Conservation (phyloP, 345 rosid species). For the Pugionium cornutum region DNA sequence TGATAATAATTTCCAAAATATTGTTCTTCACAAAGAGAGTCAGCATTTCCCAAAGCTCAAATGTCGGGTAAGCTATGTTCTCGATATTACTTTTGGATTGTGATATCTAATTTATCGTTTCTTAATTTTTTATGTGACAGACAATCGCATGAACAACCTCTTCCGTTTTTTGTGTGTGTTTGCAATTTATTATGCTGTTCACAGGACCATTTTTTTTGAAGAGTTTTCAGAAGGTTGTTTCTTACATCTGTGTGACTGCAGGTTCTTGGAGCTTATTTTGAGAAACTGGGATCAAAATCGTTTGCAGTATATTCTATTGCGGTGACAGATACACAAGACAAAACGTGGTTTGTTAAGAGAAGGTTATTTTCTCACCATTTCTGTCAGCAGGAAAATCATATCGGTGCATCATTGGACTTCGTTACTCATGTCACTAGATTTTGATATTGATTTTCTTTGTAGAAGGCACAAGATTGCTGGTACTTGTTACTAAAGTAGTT, state of each 20-base stretch:
- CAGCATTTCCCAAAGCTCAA: slow-evolving; percentile 58
- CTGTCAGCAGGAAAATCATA: slow-evolving; percentile 18
- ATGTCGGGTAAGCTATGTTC: slow-evolving; percentile 68
- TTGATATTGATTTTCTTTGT: slow-evolving; percentile 15
- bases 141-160: slow-evolving; percentile 28
- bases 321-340: slow-evolving; percentile 76
- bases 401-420: slow-evolving; percentile 24
- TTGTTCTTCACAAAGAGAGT: slow-evolving; percentile 51
- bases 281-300: slow-evolving; percentile 86
- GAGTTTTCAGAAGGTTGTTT: slow-evolving; percentile 21
- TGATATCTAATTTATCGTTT: slow-evolving; percentile 9
- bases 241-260: slow-evolving; percentile 41
- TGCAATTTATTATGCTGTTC: slow-evolving; percentile 3
- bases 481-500: slow-evolving; percentile 8
- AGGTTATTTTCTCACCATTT: slow-evolving; percentile 59
- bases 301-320: slow-evolving; percentile 99
- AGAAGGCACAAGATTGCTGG: slow-evolving; percentile 26
- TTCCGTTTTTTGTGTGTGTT: slow-evolving; percentile 27
- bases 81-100: slow-evolving; percentile 25
- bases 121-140: slow-evolving; percentile 6
- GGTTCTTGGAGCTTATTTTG: slow-evolving; percentile 97
- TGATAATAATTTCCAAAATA: slow-evolving; percentile 45
- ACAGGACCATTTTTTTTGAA: slow-evolving; percentile 12
- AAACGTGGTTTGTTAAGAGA: slow-evolving; percentile 95
- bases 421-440: slow-evolving; percentile 25